Conservation (phyloP, 2,329 filamentous ascomycete species). For the Drechmeria coniospora region DNA sequence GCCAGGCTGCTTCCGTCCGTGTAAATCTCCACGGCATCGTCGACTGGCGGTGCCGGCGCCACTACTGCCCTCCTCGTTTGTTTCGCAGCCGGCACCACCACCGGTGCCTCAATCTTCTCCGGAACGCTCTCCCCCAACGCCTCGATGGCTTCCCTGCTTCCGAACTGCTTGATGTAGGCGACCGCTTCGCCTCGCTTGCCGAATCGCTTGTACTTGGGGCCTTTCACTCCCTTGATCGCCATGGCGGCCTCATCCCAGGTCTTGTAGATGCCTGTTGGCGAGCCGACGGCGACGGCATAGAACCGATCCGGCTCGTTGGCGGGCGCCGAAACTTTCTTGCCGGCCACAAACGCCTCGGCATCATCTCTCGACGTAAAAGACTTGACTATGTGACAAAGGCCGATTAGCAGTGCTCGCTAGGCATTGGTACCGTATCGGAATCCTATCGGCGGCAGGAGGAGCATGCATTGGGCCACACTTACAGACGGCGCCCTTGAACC, state of each 20-base stretch:
- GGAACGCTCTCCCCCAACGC: conserved; percentile 18
- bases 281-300: conserved; percentile 47
- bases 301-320: conserved; percentile 30
- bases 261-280: conserved; percentile 41
- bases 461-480: conserved; percentile 22
- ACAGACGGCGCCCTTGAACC: conserved; percentile 53
- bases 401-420: too few species aligned
- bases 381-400: conserved; percentile 48
- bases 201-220: conserved; percentile 57
- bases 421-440: too few species aligned
- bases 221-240: conserved; percentile 60
- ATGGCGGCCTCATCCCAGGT: conserved; percentile 55
- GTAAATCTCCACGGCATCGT: conserved; percentile 27
- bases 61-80: too few species aligned
- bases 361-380: conserved; percentile 60
- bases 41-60: conserved; percentile 5
- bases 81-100: conserved; percentile 5
- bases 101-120: conserved; percentile 5
- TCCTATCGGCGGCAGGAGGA: too few species aligned
- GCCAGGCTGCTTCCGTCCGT: conserved; percentile 47
- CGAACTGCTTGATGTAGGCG: conserved; percentile 47
- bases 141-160: conserved; percentile 27
- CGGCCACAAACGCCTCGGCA: conserved; percentile 62
- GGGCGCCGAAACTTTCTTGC: conserved; percentile 27
- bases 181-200: conserved; percentile 56